Percentiles rank a stretch among this genome's conserved stretches.
Conservation (phyloP, 75 land plant genomes). For the Pinus tabuliformis region DNA sequence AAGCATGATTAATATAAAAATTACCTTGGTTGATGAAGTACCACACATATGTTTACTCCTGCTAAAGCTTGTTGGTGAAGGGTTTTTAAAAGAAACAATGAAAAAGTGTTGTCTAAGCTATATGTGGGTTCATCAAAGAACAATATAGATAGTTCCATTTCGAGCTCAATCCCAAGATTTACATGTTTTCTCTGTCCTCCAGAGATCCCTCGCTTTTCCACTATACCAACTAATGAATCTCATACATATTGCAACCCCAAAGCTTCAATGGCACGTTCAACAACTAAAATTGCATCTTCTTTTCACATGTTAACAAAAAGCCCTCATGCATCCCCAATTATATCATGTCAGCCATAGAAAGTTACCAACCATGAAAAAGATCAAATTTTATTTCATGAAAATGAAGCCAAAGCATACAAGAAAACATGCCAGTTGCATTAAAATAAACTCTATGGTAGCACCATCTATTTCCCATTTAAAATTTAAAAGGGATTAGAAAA, state of each 20-base stretch:
- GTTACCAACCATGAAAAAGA: no score
- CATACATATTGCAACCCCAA: slow-evolving; percentile 81
- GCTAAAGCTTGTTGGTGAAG: slow-evolving; percentile 83
- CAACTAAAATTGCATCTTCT: slow-evolving; percentile 78
- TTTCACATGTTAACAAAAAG: slow-evolving; percentile 71
- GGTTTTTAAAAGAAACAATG: slow-evolving; percentile 80
- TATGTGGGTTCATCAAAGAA: slow-evolving; percentile 99
- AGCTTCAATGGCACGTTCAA: slow-evolving; percentile 91
- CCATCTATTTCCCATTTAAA: no score
- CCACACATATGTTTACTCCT: slow-evolving; percentile 89
- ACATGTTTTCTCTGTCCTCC: slow-evolving; percentile 3
- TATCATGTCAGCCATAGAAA: background rate
- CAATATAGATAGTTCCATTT: slow-evolving; percentile 50
- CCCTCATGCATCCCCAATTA: slow-evolving; percentile 24
- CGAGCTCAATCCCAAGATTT: no score
- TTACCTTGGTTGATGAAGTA: slow-evolving; percentile 98
- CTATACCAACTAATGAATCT: slow-evolving; percentile 85
- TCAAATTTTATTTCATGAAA: no score
- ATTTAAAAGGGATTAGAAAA: no score
- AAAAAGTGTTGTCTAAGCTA: slow-evolving; percentile 89
- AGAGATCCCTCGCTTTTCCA: slow-evolving; percentile 92
- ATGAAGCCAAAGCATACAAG: no score
- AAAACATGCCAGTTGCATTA: no score
- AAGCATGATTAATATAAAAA: no score
- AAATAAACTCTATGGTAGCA: no score